Evolutionary conservation across 371 early-diverging fungal genomes (phyloP), one percentile per base, ranked within the genome.

Genomic region (Haplosporangium sp.): DNA sequence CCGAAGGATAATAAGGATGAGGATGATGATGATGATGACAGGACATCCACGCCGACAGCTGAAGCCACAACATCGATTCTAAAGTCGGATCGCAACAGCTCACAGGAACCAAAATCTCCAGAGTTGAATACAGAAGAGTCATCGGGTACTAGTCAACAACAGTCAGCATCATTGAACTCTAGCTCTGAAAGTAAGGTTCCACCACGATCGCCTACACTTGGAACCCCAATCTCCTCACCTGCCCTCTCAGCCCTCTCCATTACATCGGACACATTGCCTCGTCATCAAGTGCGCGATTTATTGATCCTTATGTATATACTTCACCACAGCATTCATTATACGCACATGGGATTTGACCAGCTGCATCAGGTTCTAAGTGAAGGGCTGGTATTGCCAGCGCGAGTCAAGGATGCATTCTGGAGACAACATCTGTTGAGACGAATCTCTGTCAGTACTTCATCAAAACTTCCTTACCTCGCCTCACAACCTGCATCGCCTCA

Each of bases 321-420:
- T 34, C 81, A 79, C 59, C 67, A 79, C 53, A 79, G 81, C 20
- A 71, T 79, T 17, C 71, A 79, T 55, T 79, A 79, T 45, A 79
- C 75, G 37, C 81, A 79, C 44, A 74, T 79, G 65, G 64, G 74
- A 20, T 79, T 74, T 56, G 81, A 79, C 5, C 63, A 79, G 0
- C 65, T 79, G 4, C 63, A 79, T 20, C 81, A 67, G 47, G 56
- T 79, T 19, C 27, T 79, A 53, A 71, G 60, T 15, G 81, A 79
- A 2, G 81, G 75, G 1, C 69, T 79, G 11, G 81, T 79, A 7
- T n/a, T 79, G 40, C 75, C 81, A 37, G 48, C 71, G 2, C 66
- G 81, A 17, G 59, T 74, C 59, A 79, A 79, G 72, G 81, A 79
- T 53, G 71, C 81, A 7, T 79, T 79, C 39, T 79, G 81, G 81